Conservation (phyloP, 2,329 filamentous ascomycete genomes). For the Trichophyton equinum region DNA sequence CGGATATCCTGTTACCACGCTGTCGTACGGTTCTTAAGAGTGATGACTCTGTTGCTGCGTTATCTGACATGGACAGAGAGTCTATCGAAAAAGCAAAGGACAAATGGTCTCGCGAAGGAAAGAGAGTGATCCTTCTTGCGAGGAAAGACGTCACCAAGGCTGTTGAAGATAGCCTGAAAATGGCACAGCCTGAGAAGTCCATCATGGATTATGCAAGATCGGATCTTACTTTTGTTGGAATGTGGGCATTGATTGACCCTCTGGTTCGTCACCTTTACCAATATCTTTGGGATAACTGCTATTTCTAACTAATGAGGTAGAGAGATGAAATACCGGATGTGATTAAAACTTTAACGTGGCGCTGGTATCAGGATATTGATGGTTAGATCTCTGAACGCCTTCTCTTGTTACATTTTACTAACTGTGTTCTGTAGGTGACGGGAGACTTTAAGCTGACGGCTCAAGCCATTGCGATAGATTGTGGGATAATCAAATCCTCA, state of each 20-base stretch:
- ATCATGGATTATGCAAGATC: conserved; percentile 41
- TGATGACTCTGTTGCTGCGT: conserved; percentile 41
- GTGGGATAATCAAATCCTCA: conserved; percentile 53
- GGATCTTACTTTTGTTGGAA: conserved; percentile 42
- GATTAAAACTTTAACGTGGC: conserved; percentile 47
- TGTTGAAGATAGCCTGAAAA: conserved; percentile 35
- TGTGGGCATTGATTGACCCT: conserved; percentile 49
- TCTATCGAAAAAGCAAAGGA: conserved; percentile 51
- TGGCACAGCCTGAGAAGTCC: conserved; percentile 44
- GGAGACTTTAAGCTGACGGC: conserved; percentile 67
- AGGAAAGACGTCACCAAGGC: conserved; percentile 45
- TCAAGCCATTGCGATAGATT: conserved; percentile 57
- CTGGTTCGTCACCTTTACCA: conserved; percentile 21
- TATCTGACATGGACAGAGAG: conserved; percentile 36
- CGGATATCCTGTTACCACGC: conserved; percentile 56
- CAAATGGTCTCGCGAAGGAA: conserved; percentile 55
- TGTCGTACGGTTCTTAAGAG: conserved; percentile 47
- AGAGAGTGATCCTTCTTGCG: conserved; percentile 54
- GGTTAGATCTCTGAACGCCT: conserved; percentile 32
- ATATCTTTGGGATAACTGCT: neutral
- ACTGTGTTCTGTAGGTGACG: conserved; percentile 42
- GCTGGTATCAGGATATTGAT: conserved; percentile 68
- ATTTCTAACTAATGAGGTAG: conserved; percentile 3
- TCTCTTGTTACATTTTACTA: neutral
- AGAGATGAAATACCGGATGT: conserved; percentile 48